phyloP scores from a whole-genome alignment of 371 early-diverging fungal species.

The Zychaea mexicana region DNA sequence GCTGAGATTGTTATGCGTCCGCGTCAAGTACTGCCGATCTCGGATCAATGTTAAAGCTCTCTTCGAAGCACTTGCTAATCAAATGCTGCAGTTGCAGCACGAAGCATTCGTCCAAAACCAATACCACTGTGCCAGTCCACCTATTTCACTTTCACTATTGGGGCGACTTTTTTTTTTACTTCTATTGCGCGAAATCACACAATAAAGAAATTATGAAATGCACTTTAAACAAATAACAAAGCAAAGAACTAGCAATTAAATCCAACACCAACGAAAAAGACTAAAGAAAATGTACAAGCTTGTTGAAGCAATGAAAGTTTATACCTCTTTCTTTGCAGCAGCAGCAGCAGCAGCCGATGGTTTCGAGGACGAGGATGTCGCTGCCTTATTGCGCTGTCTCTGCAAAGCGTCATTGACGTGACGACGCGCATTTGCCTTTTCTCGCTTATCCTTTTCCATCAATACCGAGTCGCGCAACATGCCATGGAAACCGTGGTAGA shows the following conservation, averaged over 20 bases:
- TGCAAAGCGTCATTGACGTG: conserved; percentile 31
- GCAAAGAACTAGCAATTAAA: conserved; percentile 1
- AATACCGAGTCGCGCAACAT: conserved; percentile 44
- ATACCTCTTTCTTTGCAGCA: conserved; percentile 18
- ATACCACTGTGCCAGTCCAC: too few relatives aligned
- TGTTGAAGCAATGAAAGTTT: not conserved
- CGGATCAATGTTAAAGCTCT: too few relatives aligned
- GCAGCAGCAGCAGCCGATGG: conserved; percentile 10
- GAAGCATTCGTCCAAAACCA: too few relatives aligned
- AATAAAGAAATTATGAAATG: conserved; percentile 1
- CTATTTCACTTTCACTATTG: too few relatives aligned
- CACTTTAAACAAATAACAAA: too few relatives aligned
- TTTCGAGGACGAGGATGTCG: conserved; percentile 1
- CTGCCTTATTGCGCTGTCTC: conserved; percentile 9
- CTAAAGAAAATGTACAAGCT: not conserved
- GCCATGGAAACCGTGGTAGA: conserved; percentile 46
- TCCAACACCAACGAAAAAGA: not conserved
- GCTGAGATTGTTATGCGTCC: too few relatives aligned
- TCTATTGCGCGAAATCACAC: too few relatives aligned
- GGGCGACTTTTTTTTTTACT: too few relatives aligned
- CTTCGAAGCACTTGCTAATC: too few relatives aligned
- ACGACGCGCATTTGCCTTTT: conserved; percentile 23
- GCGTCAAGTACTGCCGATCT: too few relatives aligned
- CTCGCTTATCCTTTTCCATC: conserved; percentile 37
- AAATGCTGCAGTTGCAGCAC: too few relatives aligned